phyloP scores from a whole-genome alignment of 2,329 filamentous ascomycete species.

The Fusarium sp. region DNA sequence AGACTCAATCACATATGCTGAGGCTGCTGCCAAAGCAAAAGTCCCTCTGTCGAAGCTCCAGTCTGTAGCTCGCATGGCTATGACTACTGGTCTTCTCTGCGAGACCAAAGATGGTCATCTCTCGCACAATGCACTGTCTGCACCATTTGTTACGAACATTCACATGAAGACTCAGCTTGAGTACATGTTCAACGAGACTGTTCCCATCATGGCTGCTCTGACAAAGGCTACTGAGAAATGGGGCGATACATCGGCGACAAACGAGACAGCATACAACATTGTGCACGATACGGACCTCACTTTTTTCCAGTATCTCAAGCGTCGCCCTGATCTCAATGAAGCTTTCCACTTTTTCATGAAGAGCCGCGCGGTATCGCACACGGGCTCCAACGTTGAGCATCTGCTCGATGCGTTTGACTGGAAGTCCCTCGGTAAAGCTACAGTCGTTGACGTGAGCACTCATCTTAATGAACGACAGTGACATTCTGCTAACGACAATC shows the following conservation, averaged over 20 bases:
- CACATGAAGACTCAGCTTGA: slow-evolving; percentile 47
- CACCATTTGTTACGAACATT: slow-evolving; percentile 41
- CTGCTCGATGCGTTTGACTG: slow-evolving; percentile 24
- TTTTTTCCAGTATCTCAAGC: slow-evolving; percentile 50
- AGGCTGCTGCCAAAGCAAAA: slow-evolving; percentile 16
- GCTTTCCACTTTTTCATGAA: slow-evolving; percentile 27
- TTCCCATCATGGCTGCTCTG: slow-evolving; percentile 40
- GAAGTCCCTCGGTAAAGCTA: slow-evolving; percentile 10
- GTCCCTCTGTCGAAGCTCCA: slow-evolving; percentile 19
- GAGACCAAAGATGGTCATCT: slow-evolving; percentile 48
- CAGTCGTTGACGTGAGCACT: slow-evolving; percentile 24
- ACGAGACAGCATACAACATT: slow-evolving; percentile 47
- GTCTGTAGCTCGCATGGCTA: slow-evolving; percentile 50
- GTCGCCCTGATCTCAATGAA: slow-evolving; percentile 4
- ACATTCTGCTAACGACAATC: neutral
- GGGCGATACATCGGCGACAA: slow-evolving; percentile 38
- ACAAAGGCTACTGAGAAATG: slow-evolving; percentile 45
- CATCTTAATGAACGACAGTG: fast-evolving
- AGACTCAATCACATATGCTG: slow-evolving; percentile 1
- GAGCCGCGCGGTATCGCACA: slow-evolving; percentile 31
- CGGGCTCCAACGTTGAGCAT: slow-evolving; percentile 29
- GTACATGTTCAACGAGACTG: slow-evolving; percentile 46
- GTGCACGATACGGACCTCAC: slow-evolving; percentile 43
- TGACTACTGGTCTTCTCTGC: slow-evolving; percentile 49
- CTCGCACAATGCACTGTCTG: slow-evolving; percentile 50